Evolutionary conservation across 1,139 yeast genomes (phyloP).

Genomic region (Meyerozyma athensensis): DNA sequence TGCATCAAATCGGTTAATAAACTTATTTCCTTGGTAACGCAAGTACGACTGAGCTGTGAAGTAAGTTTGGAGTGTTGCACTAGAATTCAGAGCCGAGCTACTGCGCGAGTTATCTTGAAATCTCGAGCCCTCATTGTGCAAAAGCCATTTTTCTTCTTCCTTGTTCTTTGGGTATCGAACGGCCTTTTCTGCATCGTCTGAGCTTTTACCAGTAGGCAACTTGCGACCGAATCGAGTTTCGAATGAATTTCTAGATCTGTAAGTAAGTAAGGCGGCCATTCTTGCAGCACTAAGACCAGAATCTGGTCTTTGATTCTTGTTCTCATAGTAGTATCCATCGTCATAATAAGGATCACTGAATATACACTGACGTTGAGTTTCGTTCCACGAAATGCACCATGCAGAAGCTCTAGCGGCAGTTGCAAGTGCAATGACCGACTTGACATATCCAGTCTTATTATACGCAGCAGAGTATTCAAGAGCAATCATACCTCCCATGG

Average conservation of each 20-base stretch:
- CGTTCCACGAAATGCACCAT: conserved; percentile 99
- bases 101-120: conserved; percentile 9
- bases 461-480: conserved; percentile 73
- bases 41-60: conserved; percentile 94
- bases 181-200: conserved; percentile 16
- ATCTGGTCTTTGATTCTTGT: conserved; percentile 58
- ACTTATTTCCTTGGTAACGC: conserved; percentile 90
- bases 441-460: conserved; percentile 67
- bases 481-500: conserved; percentile 99
- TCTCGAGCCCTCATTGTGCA: conserved; percentile 40
- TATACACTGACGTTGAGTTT: conserved; percentile 93
- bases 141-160: conserved; percentile 45
- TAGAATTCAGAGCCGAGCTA: conserved; percentile 3
- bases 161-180: conserved; percentile 34
- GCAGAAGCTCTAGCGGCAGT: conserved; percentile 95
- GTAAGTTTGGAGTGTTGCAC: conserved; percentile 65
- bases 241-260: conserved; percentile 86
- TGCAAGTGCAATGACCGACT: conserved; percentile 76
- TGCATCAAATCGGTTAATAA: conserved; percentile 86
- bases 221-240: conserved; percentile 87
- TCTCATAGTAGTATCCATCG: conserved; percentile 76
- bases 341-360: conserved; percentile 90
- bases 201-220: conserved; percentile 35
- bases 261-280: conserved; percentile 92
- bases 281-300: conserved; percentile 93